phyloP scores from a whole-genome alignment of 1,284 basidiomycete species.

The Apiotrichum siamense region DNA sequence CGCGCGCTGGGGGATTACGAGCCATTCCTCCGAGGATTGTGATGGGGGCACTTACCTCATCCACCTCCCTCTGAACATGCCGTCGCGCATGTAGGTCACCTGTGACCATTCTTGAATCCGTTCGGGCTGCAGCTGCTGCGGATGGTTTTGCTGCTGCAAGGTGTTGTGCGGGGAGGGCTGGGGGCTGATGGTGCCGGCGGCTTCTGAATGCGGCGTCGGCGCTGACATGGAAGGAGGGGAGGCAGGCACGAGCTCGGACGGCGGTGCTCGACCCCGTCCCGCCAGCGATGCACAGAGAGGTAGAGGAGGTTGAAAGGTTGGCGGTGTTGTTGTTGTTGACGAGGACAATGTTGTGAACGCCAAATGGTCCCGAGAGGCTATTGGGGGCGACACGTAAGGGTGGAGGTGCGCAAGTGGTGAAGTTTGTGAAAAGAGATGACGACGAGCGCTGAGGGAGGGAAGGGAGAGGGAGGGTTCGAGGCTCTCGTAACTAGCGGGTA shows the following conservation, averaged over 20 bases:
- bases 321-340: not conserved
- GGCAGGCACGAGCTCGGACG: not conserved
- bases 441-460: too few relatives aligned
- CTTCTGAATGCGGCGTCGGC: not conserved
- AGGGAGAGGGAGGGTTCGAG: too few relatives aligned
- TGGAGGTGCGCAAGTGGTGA: too few relatives aligned
- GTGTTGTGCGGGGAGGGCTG: not conserved
- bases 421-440: too few relatives aligned
- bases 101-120: not conserved
- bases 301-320: not conserved
- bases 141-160: too few relatives aligned
- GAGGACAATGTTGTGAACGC: not conserved
- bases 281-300: not conserved
- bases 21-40: too few relatives aligned
- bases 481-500: too few relatives aligned
- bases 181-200: not conserved
- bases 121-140: not conserved
- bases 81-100: not conserved
- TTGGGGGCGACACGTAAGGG: too few relatives aligned
- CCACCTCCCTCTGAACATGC: conserved; percentile 24
- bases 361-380: too few relatives aligned
- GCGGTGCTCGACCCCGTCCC: not conserved
- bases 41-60: conserved; percentile 22
- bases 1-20: too few relatives aligned
- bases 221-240: not conserved